These are phyloP conservation scores for Suillus variegatus DNA, from an alignment of 768 basidiomycete genomes.

Conservation along the genomic window DNA sequence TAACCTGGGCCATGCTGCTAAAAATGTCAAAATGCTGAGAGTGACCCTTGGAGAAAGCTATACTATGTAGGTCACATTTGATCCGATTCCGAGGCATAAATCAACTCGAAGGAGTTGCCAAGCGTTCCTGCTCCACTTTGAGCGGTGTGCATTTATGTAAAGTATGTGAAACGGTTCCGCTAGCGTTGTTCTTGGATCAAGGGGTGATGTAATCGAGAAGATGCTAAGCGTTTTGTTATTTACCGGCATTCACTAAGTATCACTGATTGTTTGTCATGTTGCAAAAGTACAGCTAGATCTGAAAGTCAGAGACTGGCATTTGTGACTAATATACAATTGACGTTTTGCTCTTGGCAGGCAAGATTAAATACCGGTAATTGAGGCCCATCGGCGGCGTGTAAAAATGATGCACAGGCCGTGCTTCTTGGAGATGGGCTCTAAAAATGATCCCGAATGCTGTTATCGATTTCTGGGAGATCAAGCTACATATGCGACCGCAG, in stretches of 20 bases:
- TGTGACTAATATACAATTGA: neutral
- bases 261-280: neutral
- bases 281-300: neutral
- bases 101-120: neutral
- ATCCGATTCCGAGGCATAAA: constrained; percentile 3
- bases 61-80: neutral
- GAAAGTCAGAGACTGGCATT: neutral
- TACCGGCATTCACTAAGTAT: neutral
- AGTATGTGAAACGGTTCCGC: neutral
- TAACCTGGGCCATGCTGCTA: neutral
- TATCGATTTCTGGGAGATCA: neutral
- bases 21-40: neutral
- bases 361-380: neutral
- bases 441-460: neutral
- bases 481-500: neutral
- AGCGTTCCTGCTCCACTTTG: neutral
- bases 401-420: neutral
- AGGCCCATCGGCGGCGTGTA: neutral
- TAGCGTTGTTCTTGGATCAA: neutral
- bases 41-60: neutral
- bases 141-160: neutral
- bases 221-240: neutral
- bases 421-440: neutral
- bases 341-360: neutral
- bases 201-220: neutral